phyloP scores from a whole-genome alignment of 2,329 filamentous ascomycete species.

The Phyllosticta citrichinensis region DNA sequence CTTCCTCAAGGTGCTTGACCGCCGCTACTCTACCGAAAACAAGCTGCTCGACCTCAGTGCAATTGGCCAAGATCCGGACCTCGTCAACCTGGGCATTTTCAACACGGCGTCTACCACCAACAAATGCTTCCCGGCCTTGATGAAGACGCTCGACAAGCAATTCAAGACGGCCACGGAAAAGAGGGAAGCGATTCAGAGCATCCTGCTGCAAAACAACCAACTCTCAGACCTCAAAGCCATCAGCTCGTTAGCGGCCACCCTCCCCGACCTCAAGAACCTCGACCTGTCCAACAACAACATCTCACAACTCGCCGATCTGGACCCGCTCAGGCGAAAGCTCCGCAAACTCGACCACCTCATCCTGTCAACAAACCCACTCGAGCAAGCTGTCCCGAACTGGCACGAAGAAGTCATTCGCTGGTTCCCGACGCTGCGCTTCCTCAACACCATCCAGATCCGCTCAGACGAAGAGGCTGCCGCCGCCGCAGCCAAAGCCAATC shows the following conservation, averaged over 20 bases:
- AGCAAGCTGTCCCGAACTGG: slow-evolving; percentile 40
- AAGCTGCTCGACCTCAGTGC: slow-evolving; percentile 80
- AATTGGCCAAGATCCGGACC: slow-evolving; percentile 60
- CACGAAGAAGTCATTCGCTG: slow-evolving; percentile 62
- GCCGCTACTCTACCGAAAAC: slow-evolving; percentile 58
- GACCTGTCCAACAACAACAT: slow-evolving; percentile 82
- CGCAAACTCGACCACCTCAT: slow-evolving; percentile 70
- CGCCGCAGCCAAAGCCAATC: slow-evolving; percentile 23
- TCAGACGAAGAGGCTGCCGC: slow-evolving; percentile 55
- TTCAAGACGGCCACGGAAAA: slow-evolving; percentile 66
- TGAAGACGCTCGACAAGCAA: slow-evolving; percentile 70
- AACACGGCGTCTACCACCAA: slow-evolving; percentile 58
- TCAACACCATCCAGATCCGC: slow-evolving; percentile 67
- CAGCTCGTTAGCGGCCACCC: slow-evolving; percentile 63
- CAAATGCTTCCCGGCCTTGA: slow-evolving; percentile 87
- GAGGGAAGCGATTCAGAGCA: slow-evolving; percentile 67
- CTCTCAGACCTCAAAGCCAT: slow-evolving; percentile 64
- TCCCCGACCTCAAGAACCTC: slow-evolving; percentile 78
- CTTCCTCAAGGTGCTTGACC: slow-evolving; percentile 60
- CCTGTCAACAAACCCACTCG: slow-evolving; percentile 65
- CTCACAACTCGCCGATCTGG: slow-evolving; percentile 54
- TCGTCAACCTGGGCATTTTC: slow-evolving; percentile 68
- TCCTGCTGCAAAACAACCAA: slow-evolving; percentile 72
- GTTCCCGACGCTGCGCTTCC: slow-evolving; percentile 69
- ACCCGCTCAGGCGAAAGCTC: slow-evolving; percentile 72